Conservation (phyloP, 805 yeast species). For the Candida endomychidarum region DNA sequence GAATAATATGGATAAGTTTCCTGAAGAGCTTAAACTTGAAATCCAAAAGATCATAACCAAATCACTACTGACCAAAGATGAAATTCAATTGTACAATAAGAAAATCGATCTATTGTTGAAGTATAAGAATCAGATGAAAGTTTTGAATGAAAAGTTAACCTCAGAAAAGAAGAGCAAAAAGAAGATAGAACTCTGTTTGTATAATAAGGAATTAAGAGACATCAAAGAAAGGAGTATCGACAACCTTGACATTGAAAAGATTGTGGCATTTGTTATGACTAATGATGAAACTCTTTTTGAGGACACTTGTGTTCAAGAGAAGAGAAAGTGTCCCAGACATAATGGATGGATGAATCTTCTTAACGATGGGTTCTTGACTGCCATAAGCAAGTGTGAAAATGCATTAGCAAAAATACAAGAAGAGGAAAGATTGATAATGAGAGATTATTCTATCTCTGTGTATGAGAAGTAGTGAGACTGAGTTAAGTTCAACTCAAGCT, state of each 20-base stretch:
- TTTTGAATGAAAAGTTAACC: constrained; percentile 36
- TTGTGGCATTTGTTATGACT: constrained; percentile 4
- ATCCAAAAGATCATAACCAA: constrained; percentile 22
- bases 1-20: constrained; percentile 18
- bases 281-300: constrained; percentile 2
- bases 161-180: constrained; percentile 9
- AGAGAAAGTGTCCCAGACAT: constrained; percentile 57
- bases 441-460: constrained; percentile 35
- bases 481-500: neutral
- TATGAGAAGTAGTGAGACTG: constrained; percentile 19
- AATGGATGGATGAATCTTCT: constrained; percentile 47
- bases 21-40: constrained; percentile 17
- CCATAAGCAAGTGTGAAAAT: constrained; percentile 1
- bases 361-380: constrained; percentile 31
- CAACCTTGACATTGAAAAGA: constrained; percentile 3
- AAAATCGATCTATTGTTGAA: constrained; percentile 25
- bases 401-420: constrained; percentile 31
- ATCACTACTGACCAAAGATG: constrained; percentile 15
- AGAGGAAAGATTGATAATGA: constrained; percentile 29
- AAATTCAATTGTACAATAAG: constrained; percentile 14
- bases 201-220: constrained; percentile 12
- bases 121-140: constrained; percentile 37
- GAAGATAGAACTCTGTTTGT: constrained; percentile 15
- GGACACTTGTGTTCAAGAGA: constrained; percentile 49
- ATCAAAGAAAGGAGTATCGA: constrained; percentile 3